phyloP scores from a whole-genome alignment of 2,329 filamentous ascomycete species.

The Ceratocystis papillata region DNA sequence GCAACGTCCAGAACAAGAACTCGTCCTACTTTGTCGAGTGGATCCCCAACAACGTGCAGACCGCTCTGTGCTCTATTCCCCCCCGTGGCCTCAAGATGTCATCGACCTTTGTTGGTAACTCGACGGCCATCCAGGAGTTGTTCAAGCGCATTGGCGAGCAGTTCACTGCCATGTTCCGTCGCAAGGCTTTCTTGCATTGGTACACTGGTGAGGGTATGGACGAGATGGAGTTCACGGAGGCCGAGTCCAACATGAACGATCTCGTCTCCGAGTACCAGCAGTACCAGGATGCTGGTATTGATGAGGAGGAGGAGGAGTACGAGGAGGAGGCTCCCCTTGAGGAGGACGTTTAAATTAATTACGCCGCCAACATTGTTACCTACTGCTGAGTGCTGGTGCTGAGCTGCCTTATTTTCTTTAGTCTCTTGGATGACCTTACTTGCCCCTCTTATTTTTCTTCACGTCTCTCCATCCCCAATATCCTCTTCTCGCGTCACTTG shows the following conservation, averaged over 20 bases:
- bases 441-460: slow-evolving; percentile 7
- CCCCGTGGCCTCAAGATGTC: slow-evolving; percentile 98
- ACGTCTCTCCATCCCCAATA: slow-evolving; percentile 15
- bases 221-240: slow-evolving; percentile 99
- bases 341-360: slow-evolving; percentile 48
- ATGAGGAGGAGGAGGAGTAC: slow-evolving; percentile 94
- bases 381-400: slow-evolving; percentile 6
- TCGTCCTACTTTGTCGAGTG: slow-evolving; percentile 98
- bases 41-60: slow-evolving; percentile 99
- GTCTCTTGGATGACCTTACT: slow-evolving; percentile 23
- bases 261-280: slow-evolving; percentile 99
- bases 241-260: slow-evolving; percentile 99
- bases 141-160: slow-evolving; percentile 99
- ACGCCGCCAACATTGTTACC: slow-evolving; percentile 13
- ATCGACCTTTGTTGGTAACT: slow-evolving; percentile 98
- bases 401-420: slow-evolving; percentile 20
- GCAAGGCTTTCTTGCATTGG: slow-evolving; percentile 99
- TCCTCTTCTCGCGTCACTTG: slow-evolving; percentile 21
- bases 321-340: slow-evolving; percentile 71
- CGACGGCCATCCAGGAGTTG: slow-evolving; percentile 98
- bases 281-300: slow-evolving; percentile 97
- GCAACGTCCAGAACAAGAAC: slow-evolving; percentile 99
- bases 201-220: slow-evolving; percentile 99
- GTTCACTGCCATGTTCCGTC: slow-evolving; percentile 99
- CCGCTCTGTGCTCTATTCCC: slow-evolving; percentile 96